Percentiles rank a stretch among this genome's conserved stretches.
These are phyloP conservation scores for Astrephomene gubernaculifera DNA, from an alignment of 139 green algal species.

Conservation along the genomic window DNA sequence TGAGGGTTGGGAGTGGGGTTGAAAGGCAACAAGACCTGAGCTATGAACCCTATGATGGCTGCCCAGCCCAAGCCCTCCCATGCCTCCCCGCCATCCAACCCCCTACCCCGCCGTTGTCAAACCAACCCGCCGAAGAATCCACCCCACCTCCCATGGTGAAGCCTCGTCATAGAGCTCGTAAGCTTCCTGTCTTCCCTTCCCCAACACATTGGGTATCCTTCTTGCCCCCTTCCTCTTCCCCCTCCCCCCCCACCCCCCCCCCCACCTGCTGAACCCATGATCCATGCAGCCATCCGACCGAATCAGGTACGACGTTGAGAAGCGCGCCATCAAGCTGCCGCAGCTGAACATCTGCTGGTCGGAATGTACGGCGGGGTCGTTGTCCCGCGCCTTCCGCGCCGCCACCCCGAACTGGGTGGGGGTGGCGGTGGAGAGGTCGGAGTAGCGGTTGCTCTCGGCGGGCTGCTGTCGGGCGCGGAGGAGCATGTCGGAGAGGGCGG, in stretches of 20 bases:
- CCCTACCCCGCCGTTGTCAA: too few species aligned
- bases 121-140: too few species aligned
- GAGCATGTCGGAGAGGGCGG: slow-evolving; percentile 62
- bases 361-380: slow-evolving; percentile 68
- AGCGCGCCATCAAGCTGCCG: slow-evolving; percentile 70
- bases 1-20: too few species aligned
- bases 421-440: slow-evolving; percentile 74
- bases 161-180: too few species aligned
- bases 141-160: too few species aligned
- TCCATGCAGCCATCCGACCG: slow-evolving; percentile 88
- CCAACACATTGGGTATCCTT: too few species aligned
- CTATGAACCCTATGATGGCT: too few species aligned
- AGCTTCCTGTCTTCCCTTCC: too few species aligned
- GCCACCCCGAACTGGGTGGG: slow-evolving; percentile 78
- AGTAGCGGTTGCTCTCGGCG: slow-evolving; percentile 61
- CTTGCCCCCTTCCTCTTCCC: too few species aligned
- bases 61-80: too few species aligned
- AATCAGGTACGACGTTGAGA: slow-evolving; percentile 63
- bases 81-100: too few species aligned
- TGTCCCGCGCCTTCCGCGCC: slow-evolving; percentile 52
- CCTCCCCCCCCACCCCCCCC: background rate
- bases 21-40: too few species aligned
- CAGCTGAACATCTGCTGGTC: slow-evolving; percentile 86
- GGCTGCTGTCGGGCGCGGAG: slow-evolving; percentile 76
- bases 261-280: slow-evolving; percentile 78